These are phyloP conservation scores for Erigeron canadensis DNA, from an alignment of 129 eudicot genomes.

Conservation along the genomic window DNA sequence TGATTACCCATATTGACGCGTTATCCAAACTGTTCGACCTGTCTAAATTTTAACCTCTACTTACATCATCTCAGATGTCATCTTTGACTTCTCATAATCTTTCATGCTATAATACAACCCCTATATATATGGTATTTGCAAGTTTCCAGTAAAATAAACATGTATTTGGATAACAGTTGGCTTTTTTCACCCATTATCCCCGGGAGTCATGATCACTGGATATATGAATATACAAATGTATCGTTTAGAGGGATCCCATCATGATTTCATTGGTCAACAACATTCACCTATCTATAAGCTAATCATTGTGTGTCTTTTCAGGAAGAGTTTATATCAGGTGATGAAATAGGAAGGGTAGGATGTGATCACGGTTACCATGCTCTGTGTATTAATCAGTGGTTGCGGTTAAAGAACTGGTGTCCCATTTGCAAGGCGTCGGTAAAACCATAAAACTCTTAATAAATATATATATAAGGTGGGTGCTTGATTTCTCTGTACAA, in stretches of 20 bases:
- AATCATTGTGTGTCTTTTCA: constrained; percentile 28
- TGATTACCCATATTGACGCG: too few relatives aligned
- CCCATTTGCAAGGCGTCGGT: constrained; percentile 76
- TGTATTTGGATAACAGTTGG: background rate
- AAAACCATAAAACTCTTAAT: constrained; percentile 22
- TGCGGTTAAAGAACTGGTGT: constrained; percentile 84
- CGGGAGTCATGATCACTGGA: background rate
- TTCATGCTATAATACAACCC: background rate
- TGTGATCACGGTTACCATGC: constrained; percentile 78
- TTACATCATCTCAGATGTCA: background rate
- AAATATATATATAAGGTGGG: constrained; percentile 1
- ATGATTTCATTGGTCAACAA: background rate
- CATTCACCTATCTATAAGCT: background rate
- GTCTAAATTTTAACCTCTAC: background rate
- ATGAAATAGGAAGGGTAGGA: constrained; percentile 64
- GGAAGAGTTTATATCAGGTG: constrained; percentile 74
- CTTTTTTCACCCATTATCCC: background rate
- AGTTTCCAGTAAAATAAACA: background rate
- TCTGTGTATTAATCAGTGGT: constrained; percentile 70
- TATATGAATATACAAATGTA: background rate
- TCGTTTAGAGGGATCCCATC: background rate
- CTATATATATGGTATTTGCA: background rate
- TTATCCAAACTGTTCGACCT: background rate
- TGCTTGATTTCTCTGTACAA: constrained; percentile 26
- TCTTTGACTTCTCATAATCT: background rate